Base-by-base conservation (phyloP, 2,329 filamentous ascomycete genomes). In the Fusarium compactum region DNA sequence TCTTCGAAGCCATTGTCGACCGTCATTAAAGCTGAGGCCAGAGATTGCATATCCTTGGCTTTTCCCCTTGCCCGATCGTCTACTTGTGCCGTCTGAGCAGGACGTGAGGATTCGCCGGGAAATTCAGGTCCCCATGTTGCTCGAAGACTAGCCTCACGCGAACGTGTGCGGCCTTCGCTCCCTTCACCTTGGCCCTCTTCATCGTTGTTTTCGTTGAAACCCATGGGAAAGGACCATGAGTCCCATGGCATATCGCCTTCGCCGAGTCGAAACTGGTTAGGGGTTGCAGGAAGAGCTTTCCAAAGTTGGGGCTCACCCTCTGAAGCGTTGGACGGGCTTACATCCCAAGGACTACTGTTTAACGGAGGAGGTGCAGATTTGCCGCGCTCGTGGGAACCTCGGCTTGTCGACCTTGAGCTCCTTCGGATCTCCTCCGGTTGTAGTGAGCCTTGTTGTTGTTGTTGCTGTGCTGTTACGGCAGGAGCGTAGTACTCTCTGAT, bases 1-100 rank as follows among this genome's bases (percentile, higher is more conserved):
- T 85, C 83, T 77, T 88, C 86, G 68, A 88, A 87, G 4, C 86
- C 86, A 69, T 87, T 88, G 71, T 88, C 86, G 5, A 88, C 83
- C 4, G 86, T 87, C 79, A 87, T 83, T 81, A 88, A 82, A 40
- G 86, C 86, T 6, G 82, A 81, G 12, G 85, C 85, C 6, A 88
- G 78, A 1, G 83, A 81, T 58, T 84, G 84, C 5, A 87, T 81
- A 46, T 87, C 83, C 24, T 67, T 68, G 9, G 74, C 68, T 29
- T 69, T 72, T 8, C 70, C 69, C 41, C 60, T 58, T 5, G 73
- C 70, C 15, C 62, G 67, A 1, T 81, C 79, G 44, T 84, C 83
- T n/a, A 73, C 67, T 43, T 53, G 47, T 16, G 34, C 29, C 30
- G 57, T 24, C 15, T 46, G 62, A 24, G 16, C 24, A 20, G 45